A percentile compares a stretch with the other conserved stretches of the same genome.
phyloP scores from a whole-genome alignment of 225 moss, liverwort and hornwort species.

The Pleurozium schreberi region DNA sequence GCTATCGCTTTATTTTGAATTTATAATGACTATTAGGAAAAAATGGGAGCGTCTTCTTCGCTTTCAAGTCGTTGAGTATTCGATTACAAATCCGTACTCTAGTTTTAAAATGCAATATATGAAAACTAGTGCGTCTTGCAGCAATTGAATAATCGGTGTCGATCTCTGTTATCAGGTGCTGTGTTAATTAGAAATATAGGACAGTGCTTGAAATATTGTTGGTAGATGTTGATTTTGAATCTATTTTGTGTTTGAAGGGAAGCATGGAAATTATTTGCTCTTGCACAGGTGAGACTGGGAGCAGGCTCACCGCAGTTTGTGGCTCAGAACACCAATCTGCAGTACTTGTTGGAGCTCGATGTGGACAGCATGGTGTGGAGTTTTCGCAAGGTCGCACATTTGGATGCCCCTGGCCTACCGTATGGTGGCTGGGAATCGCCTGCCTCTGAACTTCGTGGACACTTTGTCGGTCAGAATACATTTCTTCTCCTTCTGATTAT shows the following conservation, averaged over 20 bases:
- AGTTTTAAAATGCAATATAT: neutral
- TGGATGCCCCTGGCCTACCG: slow-evolving; percentile 59
- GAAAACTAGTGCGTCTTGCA: neutral
- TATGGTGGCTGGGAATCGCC: slow-evolving; percentile 97
- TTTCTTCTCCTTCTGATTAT: neutral
- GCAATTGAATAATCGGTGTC: neutral
- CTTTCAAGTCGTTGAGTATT: neutral
- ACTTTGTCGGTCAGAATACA: slow-evolving; percentile 71
- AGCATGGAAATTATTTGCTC: neutral
- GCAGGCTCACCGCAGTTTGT: slow-evolving; percentile 44
- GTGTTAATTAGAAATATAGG: neutral
- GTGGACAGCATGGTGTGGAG: slow-evolving; percentile 71
- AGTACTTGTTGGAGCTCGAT: slow-evolving; percentile 78
- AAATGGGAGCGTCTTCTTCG: neutral
- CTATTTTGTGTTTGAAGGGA: neutral
- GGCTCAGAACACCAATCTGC: slow-evolving; percentile 78
- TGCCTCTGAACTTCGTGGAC: slow-evolving; percentile 71
- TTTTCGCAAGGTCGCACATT: slow-evolving; percentile 60
- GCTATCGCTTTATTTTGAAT: neutral
- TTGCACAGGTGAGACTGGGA: slow-evolving; percentile 39
- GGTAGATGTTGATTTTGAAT: neutral
- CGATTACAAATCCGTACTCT: neutral
- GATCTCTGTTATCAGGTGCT: neutral
- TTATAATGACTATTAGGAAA: neutral
- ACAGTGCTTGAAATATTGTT: neutral